Evolutionary conservation across 495 filamentous ascomycete species (phyloP), one percentile per base, ranked within the genome.

Genomic region (Neurospora sp.): DNA sequence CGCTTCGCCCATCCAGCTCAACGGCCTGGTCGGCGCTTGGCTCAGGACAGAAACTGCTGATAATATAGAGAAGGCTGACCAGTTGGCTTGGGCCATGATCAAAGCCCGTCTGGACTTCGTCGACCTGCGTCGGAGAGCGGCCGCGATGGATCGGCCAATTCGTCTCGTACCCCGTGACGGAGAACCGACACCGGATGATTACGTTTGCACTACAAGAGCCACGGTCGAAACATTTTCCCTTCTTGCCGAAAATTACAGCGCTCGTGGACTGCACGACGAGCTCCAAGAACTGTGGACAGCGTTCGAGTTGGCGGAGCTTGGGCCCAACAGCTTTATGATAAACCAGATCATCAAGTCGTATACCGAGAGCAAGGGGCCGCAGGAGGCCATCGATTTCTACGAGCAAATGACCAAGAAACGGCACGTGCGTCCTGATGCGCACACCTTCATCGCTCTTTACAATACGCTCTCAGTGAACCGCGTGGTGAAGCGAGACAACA

Each of bases 201-300:
- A 46, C 77, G 79, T n/a, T 40, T 78, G 75, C 69, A 74, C 78
- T 69, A 78, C 85, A 59, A 40, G 77, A 72, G 92, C 91, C 11
- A 93, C 85, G 35, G 86, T 91, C 41, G 92, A 95, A 75, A 95
- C 92, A 0, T 94, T 94, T 74, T 91, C 87, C 0, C 83, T 95
- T 27, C 86, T 95, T 39, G 87, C 93, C 31, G 85, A 91, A 46
- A 88, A 92, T 73, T 94, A 93, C 77, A 87, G 85, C 68, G 85
- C 87, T 68, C 86, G 91, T 46, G 81, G 87, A 16, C 85, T 89
- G 37, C 83, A 88, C 69, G 78, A 82, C 6, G 85, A 86, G 75
- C 83, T 91, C 70, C 77, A 85, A 68, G 82, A 89, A 46, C 80
- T 94, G 12, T 87, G 87, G 75, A 81, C 85, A 41, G 85, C 84